Base-by-base conservation (phyloP, 176 grass and related monocot genomes). In the Phoenix dactylifera region DNA sequence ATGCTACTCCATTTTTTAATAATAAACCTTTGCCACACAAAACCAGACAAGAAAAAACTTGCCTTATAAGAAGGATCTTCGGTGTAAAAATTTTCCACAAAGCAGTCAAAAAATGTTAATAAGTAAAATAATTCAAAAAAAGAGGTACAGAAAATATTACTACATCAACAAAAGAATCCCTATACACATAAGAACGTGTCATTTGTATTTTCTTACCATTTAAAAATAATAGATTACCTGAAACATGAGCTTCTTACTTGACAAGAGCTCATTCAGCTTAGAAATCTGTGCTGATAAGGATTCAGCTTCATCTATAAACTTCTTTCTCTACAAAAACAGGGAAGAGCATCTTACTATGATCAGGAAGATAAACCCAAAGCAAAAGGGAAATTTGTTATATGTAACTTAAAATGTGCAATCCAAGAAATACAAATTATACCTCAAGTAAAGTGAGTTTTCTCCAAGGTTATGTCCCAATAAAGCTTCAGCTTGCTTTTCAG, bases 401-500 rank as follows among this genome's bases (percentile, higher is more conserved):
- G 3, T 28, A 28, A 28, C 4, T 1, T 7, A 32, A 32, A 32
- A 44, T 44, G 35, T 2, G 1, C 1, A 44, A 44, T 14, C 35
- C 35, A 44, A 44, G 35, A 44, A 56, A 57, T 4, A 62, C 10
- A 63, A 26, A 14, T 22, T 15, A 71, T 80, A 97, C 92, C 87
- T 97, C 92, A 56, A 97, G 81, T 16, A 76, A 81, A 70, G 92
- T 97, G 63, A 97, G 78, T 74, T 91, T 97, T 64, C 84, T 80
- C n/a, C 15, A 97, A 77, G 61, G 92, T 88, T 59, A 97, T 97
- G 72, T 97, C n/a, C 92, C 70, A 97, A 70, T 26, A 91, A 60
- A 24, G 92, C 84, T 81, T 88, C 87, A 60, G 92, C 87, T 88
- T 97, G 92, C 67, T 88, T 97, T 65, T 78, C 72, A 69, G 87